phyloP scores from a whole-genome alignment of 306 rosid species.

The Sesbania bispinosa region DNA sequence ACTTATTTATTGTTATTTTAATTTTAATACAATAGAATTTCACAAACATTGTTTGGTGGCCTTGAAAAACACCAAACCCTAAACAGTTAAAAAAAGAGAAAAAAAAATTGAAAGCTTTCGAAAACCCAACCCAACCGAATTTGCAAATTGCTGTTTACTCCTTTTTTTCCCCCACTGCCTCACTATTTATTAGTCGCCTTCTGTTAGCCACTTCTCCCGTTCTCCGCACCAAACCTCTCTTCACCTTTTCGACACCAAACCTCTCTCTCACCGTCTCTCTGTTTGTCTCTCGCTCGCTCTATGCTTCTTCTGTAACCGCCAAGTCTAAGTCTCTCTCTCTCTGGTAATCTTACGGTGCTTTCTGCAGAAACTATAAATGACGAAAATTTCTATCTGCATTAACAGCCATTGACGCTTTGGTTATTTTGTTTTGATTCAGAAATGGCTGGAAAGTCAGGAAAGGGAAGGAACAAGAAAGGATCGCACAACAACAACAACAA shows the following conservation, averaged over 20 bases:
- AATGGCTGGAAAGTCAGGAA: constrained; percentile 71
- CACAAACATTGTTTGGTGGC: too few species aligned
- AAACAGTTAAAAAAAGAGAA: not conserved
- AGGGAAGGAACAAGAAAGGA: constrained; percentile 51
- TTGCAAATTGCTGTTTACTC: not conserved
- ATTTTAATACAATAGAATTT: too few species aligned
- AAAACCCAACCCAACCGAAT: not conserved
- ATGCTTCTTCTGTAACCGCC: not conserved
- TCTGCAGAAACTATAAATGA: not conserved
- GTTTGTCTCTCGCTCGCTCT: not conserved
- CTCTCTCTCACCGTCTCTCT: too few species aligned
- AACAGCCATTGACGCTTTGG: too few species aligned
- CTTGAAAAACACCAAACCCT: not conserved
- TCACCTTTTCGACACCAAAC: not conserved
- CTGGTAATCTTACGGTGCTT: not conserved
- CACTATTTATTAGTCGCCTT: not conserved
- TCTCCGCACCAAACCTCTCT: not conserved
- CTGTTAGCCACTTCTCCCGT: not conserved
- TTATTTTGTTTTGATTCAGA: not conserved
- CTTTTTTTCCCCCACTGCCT: not conserved
- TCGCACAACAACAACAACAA: not conserved
- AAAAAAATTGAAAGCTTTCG: not conserved
- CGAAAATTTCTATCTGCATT: not conserved
- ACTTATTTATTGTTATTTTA: too few species aligned
- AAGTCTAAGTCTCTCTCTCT: not conserved